Evolutionary conservation across 1,284 basidiomycete genomes (phyloP).

Genomic region (Boletus semigastroideus): DNA sequence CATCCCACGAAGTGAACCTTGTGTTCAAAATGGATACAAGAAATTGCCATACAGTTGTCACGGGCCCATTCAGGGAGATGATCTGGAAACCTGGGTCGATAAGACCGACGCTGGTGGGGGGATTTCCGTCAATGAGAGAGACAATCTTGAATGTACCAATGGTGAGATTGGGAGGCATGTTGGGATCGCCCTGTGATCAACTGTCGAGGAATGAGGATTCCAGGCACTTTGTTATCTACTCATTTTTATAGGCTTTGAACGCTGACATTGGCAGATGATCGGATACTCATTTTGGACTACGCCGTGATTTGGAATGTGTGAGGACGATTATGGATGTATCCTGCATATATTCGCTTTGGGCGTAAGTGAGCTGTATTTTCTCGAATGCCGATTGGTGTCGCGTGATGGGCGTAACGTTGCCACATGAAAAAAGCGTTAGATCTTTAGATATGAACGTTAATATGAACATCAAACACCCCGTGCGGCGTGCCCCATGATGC

Average conservation of each 20-base stretch:
- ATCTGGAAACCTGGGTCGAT: background rate
- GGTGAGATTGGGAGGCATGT: background rate
- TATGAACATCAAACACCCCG: too few species aligned
- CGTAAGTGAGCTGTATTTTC: too few species aligned
- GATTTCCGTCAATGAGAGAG: background rate
- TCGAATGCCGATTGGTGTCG: too few species aligned
- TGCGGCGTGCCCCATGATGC: too few species aligned
- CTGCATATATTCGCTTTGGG: too few species aligned
- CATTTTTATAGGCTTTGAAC: background rate
- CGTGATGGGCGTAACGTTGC: too few species aligned
- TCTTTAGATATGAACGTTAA: too few species aligned
- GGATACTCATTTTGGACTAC: too few species aligned
- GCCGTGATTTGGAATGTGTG: too few species aligned
- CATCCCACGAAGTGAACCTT: background rate
- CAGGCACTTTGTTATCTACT: background rate
- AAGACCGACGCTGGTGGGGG: background rate
- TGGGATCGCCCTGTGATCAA: background rate
- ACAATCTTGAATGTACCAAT: background rate
- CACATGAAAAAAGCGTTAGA: too few species aligned
- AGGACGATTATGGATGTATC: accelerated
- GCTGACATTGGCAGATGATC: background rate
- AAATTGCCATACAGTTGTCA: background rate
- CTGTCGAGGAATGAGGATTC: too few species aligned
- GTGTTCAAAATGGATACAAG: background rate
- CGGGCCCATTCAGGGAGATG: background rate